phyloP scores from a whole-genome alignment of 2,329 filamentous ascomycete genomes.

The Xylaria sp. region DNA sequence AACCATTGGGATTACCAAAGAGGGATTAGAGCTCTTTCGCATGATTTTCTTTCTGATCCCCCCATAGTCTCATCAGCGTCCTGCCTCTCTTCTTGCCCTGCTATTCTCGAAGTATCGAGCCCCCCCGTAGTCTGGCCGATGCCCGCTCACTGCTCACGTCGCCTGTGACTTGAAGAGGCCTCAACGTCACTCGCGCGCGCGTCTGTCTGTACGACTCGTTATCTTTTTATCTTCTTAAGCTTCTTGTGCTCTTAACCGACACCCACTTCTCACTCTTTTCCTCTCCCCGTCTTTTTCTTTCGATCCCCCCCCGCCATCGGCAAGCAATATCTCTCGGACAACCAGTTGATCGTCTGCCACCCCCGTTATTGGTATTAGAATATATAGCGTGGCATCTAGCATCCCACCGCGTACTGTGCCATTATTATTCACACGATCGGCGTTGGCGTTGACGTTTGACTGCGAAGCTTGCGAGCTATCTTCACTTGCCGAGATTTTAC shows the following conservation, averaged over 20 bases:
- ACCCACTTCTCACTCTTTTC: slow-evolving; percentile 18
- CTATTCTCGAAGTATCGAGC: slow-evolving; percentile 24
- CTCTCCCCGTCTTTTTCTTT: slow-evolving; percentile 26
- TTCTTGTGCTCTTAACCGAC: slow-evolving; percentile 14
- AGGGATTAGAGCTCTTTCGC: slow-evolving; percentile 27
- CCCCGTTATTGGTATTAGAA: slow-evolving; percentile 12
- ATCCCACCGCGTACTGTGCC: slow-evolving; percentile 30
- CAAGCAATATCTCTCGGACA: slow-evolving; percentile 16
- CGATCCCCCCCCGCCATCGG: slow-evolving; percentile 18
- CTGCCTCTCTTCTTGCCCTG: slow-evolving; percentile 14
- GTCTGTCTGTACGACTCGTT: slow-evolving; percentile 24
- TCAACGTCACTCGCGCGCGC: slow-evolving; percentile 26
- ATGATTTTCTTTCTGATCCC: slow-evolving; percentile 10
- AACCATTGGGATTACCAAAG: slow-evolving; percentile 24
- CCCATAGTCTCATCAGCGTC: slow-evolving; percentile 23
- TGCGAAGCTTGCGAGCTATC: neutral
- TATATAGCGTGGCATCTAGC: slow-evolving; percentile 37
- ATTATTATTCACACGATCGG: slow-evolving; percentile 11
- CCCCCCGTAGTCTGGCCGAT: slow-evolving; percentile 28
- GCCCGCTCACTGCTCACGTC: slow-evolving; percentile 21
- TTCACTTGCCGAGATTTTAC: slow-evolving; percentile 1
- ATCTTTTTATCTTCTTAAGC: slow-evolving; percentile 20
- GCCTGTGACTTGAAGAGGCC: slow-evolving; percentile 21
- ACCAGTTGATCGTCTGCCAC: slow-evolving; percentile 14
- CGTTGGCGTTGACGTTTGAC: neutral